Percentiles rank a stretch among this genome's conserved stretches.
Evolutionary conservation across 805 yeast species (phyloP).

Genomic region (Hanseniaspora taiwanica): DNA sequence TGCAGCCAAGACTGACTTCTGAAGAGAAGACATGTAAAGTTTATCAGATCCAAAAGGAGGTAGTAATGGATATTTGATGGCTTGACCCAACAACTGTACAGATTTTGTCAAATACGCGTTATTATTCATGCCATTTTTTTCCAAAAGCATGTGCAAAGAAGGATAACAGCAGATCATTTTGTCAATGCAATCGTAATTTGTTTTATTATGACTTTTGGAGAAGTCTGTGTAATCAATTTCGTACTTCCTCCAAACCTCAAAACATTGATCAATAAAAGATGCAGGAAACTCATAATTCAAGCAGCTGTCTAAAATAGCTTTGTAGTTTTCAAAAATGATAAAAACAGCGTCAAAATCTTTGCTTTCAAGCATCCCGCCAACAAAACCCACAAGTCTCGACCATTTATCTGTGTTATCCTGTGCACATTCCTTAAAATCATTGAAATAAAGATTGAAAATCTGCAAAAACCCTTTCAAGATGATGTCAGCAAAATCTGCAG

Average conservation of each 20-base stretch:
- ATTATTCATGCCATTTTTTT: slow-evolving; percentile 20
- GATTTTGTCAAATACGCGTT: slow-evolving; percentile 32
- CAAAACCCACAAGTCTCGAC: slow-evolving; percentile 41
- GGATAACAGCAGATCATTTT: slow-evolving; percentile 43
- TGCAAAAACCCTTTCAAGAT: slow-evolving; percentile 54
- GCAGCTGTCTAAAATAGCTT: slow-evolving; percentile 29
- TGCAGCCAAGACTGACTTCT: slow-evolving; percentile 40
- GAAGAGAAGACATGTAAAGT: slow-evolving; percentile 48
- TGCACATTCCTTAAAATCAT: slow-evolving; percentile 19
- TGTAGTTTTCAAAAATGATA: slow-evolving; percentile 42
- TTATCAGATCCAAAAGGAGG: slow-evolving; percentile 45
- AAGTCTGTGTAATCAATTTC: slow-evolving; percentile 32
- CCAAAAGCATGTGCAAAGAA: slow-evolving; percentile 29
- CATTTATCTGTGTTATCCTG: slow-evolving; percentile 30
- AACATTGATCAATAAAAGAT: slow-evolving; percentile 25
- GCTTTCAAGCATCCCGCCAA: slow-evolving; percentile 28
- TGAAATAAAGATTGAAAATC: slow-evolving; percentile 41
- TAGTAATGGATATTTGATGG: slow-evolving; percentile 61
- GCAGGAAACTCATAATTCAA: slow-evolving; percentile 27
- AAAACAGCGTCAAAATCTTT: slow-evolving; percentile 31
- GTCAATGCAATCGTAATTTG: slow-evolving; percentile 48
- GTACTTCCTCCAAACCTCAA: slow-evolving; percentile 37
- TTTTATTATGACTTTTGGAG: slow-evolving; percentile 18
- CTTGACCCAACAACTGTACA: slow-evolving; percentile 46
- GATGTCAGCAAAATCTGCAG: slow-evolving; percentile 44